Evolutionary conservation across 73 alveolate genomes (phyloP).

Genomic region (Tetrahymena thermophila): DNA sequence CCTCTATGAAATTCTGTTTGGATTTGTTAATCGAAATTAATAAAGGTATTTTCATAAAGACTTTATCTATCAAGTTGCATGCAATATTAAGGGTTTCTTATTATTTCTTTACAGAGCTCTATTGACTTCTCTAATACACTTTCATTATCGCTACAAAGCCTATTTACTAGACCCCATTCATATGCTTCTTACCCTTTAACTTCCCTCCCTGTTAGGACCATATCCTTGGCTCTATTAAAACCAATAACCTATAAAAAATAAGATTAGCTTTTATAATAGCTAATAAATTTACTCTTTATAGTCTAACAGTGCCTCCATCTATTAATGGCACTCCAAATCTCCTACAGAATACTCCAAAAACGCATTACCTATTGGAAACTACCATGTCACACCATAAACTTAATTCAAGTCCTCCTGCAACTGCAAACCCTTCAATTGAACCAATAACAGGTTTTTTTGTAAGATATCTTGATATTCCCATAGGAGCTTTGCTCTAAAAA

Average conservation of each 20-base stretch:
- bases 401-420: slow-evolving; percentile 13
- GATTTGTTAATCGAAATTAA: neutral
- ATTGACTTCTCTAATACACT: neutral
- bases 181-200: neutral
- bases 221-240: neutral
- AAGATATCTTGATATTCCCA: neutral
- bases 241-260: neutral
- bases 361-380: neutral
- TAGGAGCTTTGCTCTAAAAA: neutral
- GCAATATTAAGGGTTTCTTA: neutral
- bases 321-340: slow-evolving; percentile 5
- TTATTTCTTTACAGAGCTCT: neutral
- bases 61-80: neutral
- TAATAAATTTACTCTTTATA: neutral
- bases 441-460: neutral
- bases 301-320: slow-evolving; percentile 6
- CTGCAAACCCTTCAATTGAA: slow-evolving; percentile 5
- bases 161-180: slow-evolving; percentile 7
- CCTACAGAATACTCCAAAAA: neutral
- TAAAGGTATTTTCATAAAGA: neutral
- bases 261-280: neutral
- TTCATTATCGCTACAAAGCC: neutral
- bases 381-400: slow-evolving; percentile 5
- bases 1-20: neutral
- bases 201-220: neutral